phyloP scores from a whole-genome alignment of 305 asterid genomes.

The Salvia sclarea region DNA sequence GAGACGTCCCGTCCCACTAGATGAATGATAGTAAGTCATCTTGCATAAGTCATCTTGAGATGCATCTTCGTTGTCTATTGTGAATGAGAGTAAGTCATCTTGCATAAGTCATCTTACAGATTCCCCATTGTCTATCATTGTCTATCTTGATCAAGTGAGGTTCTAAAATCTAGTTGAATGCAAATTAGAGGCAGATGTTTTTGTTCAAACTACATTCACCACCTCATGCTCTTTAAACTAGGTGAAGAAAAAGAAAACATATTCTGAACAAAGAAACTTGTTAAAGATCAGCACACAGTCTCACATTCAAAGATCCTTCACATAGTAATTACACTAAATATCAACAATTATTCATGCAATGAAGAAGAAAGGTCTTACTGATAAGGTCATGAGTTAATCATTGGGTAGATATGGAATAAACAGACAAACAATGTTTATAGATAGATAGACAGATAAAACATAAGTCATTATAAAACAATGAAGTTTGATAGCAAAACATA shows the following conservation, averaged over 20 bases:
- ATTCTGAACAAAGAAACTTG: background rate
- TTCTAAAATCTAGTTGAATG: too few species aligned
- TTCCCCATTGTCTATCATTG: too few species aligned
- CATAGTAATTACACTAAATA: background rate
- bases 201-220: too few species aligned
- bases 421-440: background rate
- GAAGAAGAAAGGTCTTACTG: background rate
- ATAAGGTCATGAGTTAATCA: background rate
- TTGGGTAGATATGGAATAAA: background rate
- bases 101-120: too few species aligned
- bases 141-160: too few species aligned
- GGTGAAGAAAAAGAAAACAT: background rate
- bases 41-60: too few species aligned
- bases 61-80: too few species aligned
- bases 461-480: conserved; percentile 17
- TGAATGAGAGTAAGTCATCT: too few species aligned
- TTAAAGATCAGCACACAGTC: background rate
- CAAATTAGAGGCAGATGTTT: too few species aligned
- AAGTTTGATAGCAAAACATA: background rate
- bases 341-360: background rate
- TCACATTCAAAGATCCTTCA: background rate
- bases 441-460: background rate
- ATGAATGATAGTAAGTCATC: too few species aligned
- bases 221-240: too few species aligned
- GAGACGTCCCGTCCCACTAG: too few species aligned